Evolutionary conservation across 2,329 filamentous ascomycete species (phyloP), one percentile per base, ranked within the genome.

Genomic region (Claviceps sorghi): DNA sequence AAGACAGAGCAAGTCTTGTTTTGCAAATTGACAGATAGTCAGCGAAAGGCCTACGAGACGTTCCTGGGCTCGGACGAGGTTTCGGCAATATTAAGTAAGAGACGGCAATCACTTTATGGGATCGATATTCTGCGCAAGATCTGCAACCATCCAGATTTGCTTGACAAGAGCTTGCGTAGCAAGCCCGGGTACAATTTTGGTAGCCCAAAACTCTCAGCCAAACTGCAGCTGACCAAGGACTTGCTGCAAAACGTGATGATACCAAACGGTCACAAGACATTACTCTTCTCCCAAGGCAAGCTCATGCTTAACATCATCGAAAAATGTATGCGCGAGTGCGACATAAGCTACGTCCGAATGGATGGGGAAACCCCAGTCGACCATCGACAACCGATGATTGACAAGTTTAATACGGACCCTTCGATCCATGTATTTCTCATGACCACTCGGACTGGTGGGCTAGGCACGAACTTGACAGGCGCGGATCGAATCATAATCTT

Each of bases 1-100:
- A 98, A 98, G 74, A 95, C 83, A 49, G 93, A 98, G 64, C 88
- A 95, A 59, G 93, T 98, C 0, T 73, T 98, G 3, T 97, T 98
- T 66, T 97, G 93, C 70, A 95, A 94, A 64, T 72, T 98, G 55
- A 95, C 90, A 0, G 65, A 68, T 10, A 66, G 83, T 15, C 93
- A 98, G 64, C 78, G 86, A 49, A 76, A 84, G 34, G 83, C 84
- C 0, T 98, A 98, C 59, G 79, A 89, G 63, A 73, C 77, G 5
- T 97, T 95, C 59, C 72, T 97, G 2, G 74, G 74, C 19, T 96
- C 90, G 0, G 81, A 86, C 42, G 89, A 95, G 45, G 89, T 96
- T 76, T 79, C 77, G n/a, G 82, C 84, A 0, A 95, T 97, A 52
- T 68, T 91, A 42, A 80, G 77, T 47, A 82, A 82, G 41, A 84